Base-by-base conservation (phyloP, 768 basidiomycete species). In the Tubosaeta brunneosetosa region DNA sequence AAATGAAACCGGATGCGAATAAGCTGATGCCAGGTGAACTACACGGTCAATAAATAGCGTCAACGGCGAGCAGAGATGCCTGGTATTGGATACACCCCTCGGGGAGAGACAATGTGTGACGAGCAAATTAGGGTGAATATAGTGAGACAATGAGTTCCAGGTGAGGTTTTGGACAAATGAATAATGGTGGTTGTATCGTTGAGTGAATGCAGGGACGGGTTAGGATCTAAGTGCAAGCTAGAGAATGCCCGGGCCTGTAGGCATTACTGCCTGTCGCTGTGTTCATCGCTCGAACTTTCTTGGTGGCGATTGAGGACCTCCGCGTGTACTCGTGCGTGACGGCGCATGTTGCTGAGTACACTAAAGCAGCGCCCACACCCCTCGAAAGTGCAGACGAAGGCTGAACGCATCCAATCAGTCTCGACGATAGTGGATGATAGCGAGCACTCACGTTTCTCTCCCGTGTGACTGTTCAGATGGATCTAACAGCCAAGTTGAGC, bases 291-390 rank as follows among this genome's bases (percentile, higher is more conserved):
- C 17, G 71, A 73, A 19, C 65, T 59, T 47, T 77, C 78, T 50
- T 69, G 68, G 44, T 71, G 71, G 51, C 65, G 66, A 47, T 47
- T 60, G 3, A 51, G 49, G 41, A 53, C 54, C 36, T 71, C 75
- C 26, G 69, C 73, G 63, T 91, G 88, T 12, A 86, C 84, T 50
- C 88, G 83, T 53, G 88, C 83, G 67, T 91, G 89, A 52, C 89
- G 77, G 56, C 89, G 85, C 89, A 91, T 91, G 73, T 91, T 91
- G 69, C 87, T 90, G 64, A 90, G 81, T 46, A 91, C 89, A 63
- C 87, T 89, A 70, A 91, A 91, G 65, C 84, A 83, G 41, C 88
- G 84, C 7, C 85, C 85, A 70, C 89, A 91, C 53, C 80, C 80
- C 57, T 84, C 80, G 48, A 82, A 79, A 16, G 88, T 83, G 66